phyloP scores from a whole-genome alignment of 257 asterid species.

The Nicotiana knightiana region DNA sequence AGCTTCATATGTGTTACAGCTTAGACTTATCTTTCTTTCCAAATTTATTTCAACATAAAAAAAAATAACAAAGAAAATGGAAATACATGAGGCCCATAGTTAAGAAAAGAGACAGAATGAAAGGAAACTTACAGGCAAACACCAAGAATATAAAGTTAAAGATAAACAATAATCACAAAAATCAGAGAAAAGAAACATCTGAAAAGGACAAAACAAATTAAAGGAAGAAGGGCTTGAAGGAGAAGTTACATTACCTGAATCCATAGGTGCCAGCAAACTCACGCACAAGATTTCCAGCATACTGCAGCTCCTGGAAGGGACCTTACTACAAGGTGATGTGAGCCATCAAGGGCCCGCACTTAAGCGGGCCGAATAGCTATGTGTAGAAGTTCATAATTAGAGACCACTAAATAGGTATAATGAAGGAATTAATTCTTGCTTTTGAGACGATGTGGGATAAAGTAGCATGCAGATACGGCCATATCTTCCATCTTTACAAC shows the following conservation, averaged over 20 bases:
- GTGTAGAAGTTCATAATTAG: neutral
- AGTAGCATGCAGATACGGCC: neutral
- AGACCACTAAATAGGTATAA: neutral
- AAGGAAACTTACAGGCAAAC: neutral
- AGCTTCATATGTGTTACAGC: neutral
- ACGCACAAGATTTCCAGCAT: neutral
- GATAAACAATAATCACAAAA: neutral
- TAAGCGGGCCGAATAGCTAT: neutral
- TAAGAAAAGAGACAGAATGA: neutral
- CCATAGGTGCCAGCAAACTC: neutral
- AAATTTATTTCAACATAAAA: neutral
- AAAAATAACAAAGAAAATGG: neutral
- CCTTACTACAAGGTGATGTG: neutral
- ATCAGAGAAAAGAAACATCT: neutral
- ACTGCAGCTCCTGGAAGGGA: neutral
- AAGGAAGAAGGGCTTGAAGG: neutral
- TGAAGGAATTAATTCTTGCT: neutral
- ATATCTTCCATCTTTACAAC: neutral
- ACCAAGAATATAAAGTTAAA: neutral
- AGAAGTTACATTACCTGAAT: neutral
- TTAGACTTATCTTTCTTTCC: neutral
- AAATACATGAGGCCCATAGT: neutral
- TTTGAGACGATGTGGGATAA: neutral
- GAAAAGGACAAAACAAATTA: neutral
- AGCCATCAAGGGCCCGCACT: constrained; percentile 12